These are phyloP conservation scores for Litchi chinensis DNA, from an alignment of 345 rosid genomes.

Conservation along the genomic window DNA sequence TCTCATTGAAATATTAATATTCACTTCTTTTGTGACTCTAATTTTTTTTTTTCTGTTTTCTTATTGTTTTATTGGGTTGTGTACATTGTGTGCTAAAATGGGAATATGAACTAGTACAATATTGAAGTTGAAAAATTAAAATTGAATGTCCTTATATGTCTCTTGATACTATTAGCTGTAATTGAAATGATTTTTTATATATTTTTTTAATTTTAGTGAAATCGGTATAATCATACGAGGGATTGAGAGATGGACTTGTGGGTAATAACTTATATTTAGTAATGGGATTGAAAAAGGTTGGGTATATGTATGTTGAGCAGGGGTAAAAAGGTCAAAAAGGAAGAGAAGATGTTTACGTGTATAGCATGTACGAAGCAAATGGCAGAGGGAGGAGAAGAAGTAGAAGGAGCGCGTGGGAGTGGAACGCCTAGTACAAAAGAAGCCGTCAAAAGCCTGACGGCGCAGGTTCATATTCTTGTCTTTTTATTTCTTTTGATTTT, in stretches of 20 bases:
- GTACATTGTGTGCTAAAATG: no score
- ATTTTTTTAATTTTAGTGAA: no score
- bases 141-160: no score
- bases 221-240: no score
- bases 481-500: conserved; percentile 13
- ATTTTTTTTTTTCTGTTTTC: background rate
- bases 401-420: conserved; percentile 78
- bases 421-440: conserved; percentile 83
- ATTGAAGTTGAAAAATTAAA: no score
- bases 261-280: background rate
- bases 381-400: conserved; percentile 79
- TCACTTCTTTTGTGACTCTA: background rate
- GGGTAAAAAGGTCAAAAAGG: background rate
- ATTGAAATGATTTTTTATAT: no score
- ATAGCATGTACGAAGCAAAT: conserved; percentile 90
- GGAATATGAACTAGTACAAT: no score
- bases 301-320: background rate
- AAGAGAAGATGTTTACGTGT: conserved; percentile 78
- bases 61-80: no score
- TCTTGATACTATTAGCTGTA: no score
- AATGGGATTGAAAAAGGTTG: background rate
- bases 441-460: conserved; percentile 98
- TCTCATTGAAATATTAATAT: background rate
- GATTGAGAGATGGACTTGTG: background rate
- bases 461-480: conserved; percentile 61